These are phyloP conservation scores for Blastomyces parvus DNA, from an alignment of 2,329 filamentous ascomycete species.

Conservation along the genomic window DNA sequence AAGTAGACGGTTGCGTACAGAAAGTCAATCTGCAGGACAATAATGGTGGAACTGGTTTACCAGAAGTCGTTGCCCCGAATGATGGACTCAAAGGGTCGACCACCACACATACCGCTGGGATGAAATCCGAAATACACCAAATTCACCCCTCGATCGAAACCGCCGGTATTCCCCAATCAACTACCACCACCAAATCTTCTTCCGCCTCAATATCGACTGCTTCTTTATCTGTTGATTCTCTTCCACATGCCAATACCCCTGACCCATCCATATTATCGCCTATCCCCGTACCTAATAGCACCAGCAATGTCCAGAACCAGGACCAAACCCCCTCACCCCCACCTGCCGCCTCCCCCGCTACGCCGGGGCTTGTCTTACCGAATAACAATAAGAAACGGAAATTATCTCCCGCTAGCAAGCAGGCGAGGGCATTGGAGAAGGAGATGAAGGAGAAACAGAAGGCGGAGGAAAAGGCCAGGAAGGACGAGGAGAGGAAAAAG, in stretches of 20 bases:
- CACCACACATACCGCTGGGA: not conserved
- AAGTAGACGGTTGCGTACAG: not conserved
- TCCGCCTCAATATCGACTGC: not conserved
- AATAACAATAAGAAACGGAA: conserved; percentile 25
- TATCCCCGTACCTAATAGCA: conserved; percentile 1
- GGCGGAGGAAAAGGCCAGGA: conserved; percentile 23
- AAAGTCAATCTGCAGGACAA: not conserved
- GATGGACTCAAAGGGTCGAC: not conserved
- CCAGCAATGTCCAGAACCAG: not conserved
- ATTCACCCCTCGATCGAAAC: conserved; percentile 4
- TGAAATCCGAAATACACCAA: not conserved
- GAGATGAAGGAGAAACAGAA: conserved; percentile 26
- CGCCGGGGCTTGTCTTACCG: conserved; percentile 13
- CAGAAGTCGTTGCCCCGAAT: not conserved
- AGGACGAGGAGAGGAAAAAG: conserved; percentile 39
- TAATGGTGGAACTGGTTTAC: not conserved
- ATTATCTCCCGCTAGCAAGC: conserved; percentile 24
- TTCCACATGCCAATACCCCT: too few species aligned
- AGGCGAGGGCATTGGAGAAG: conserved; percentile 20
- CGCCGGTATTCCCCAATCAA: not conserved
- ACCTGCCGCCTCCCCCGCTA: conserved; percentile 10
- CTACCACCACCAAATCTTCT: not conserved
- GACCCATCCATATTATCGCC: not conserved
- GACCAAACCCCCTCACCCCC: conserved; percentile 1
- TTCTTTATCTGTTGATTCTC: not conserved